Evolutionary conservation across 306 rosid genomes (phyloP), one percentile per base, ranked within the genome.

Genomic region (Luffa aegyptiaca): DNA sequence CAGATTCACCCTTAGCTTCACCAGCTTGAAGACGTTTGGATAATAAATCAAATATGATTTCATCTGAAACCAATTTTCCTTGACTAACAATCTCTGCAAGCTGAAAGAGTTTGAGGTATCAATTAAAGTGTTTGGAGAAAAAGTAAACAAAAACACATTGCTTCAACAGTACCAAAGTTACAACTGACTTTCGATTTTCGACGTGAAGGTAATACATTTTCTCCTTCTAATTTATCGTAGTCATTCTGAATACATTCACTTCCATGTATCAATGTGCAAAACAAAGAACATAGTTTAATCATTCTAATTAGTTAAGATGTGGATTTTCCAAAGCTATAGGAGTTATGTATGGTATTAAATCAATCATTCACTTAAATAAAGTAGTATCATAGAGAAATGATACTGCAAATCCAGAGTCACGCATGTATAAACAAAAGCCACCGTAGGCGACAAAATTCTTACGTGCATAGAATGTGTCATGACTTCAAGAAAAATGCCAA

Each of bases 61-160:
- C 90, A 87, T 87, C 88, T 53, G 90, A 80, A 80, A 87, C 90
- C 85, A 87, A 83, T 70, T 83, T 65, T 1, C 90, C 90, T 48
- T 80, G 84, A 52, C 80, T 84, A 73, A 84, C 90, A 84, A 87
- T 80, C 75, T 87, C 88, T 36, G 83, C 83, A 44, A 87, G 90
- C 90, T 87, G 79, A 86, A 63, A 69, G 61, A 70, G 45, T 48
- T 53, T 13, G 4, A 13, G 1, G 48, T 51, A 64, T 45, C 17
- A 48, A 53, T 59, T 33, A 64, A 83, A 80, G 51, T 33, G 46
- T 6, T 5, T 1, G 11, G 36, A 44, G 73, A 31, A 61, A 48
- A 48, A 39, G 13, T 1, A 49, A 75, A 7, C 55, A 42, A 9
- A n/a, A 49, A 37, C 21, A 5, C 36, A 5, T 72, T 48, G 77